Evolutionary conservation across 352 stramenopile genomes (phyloP), one percentile per base, ranked within the genome.

Genomic region (Vaucheria bursata): DNA sequence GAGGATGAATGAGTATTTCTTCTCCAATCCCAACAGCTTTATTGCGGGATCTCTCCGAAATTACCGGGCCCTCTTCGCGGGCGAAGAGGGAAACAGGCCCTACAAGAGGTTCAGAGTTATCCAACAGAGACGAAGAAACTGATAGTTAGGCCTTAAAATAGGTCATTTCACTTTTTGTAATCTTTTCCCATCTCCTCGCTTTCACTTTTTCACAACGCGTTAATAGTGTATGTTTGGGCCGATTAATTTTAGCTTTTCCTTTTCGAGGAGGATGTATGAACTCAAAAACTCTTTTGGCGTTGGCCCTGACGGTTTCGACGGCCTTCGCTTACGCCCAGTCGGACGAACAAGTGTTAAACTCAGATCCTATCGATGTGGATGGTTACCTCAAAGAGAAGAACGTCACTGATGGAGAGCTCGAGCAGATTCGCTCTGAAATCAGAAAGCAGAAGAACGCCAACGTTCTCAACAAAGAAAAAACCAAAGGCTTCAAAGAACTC

Each of bases 331-430:
- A 59, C 45, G 45, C 45, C 18, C 45, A 59, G 45, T n/a, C n/a
- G n/a, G 45, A 59, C 45, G 45, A 59, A 18, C 45, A 59, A 59
- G 45, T 59, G 12, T 59, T 59, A 59, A 59, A 59, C 45, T 59
- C 45, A 18, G 45, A 59, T 25, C 45, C 45, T 18, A 59, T 59
- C 25, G 12, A 59, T 25, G 45, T 59, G 12, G 45, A 59, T 59
- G 45, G 45, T 25, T 59, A 59, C 45, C 25, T 59, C 12, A 18
- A 59, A 18, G 45, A 59, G 45, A 59, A 59, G 45, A 18, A 18
- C 12, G 45, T 25, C 18, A 59, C 45, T 59, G 45, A 59, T 25
- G 45, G 45, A 18, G 45, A 59, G 45, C 45, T 59, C 45, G 45
- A 59, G 25, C 12, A 25, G 12, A 59, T 59, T 25, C 18, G 25